phyloP scores from a whole-genome alignment of 2,329 filamentous ascomycete species.

The Onygena corvina region DNA sequence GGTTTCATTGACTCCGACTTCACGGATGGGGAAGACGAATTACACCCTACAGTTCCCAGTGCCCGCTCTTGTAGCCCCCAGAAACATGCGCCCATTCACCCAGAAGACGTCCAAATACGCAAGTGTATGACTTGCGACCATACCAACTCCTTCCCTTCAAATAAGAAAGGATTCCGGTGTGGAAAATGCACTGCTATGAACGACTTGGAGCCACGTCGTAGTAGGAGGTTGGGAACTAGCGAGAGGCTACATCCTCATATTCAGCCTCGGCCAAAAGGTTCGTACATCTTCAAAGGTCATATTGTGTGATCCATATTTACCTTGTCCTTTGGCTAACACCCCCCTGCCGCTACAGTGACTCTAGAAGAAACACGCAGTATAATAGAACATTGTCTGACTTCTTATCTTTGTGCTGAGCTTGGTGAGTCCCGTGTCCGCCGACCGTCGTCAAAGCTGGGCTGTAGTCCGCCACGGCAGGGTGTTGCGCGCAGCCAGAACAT shows the following conservation, averaged over 20 bases:
- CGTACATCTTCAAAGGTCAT: background rate
- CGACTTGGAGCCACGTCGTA: constrained; percentile 48
- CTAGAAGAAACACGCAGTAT: constrained; percentile 11
- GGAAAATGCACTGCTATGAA: constrained; percentile 77
- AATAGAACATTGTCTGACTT: constrained; percentile 10
- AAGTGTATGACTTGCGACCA: constrained; percentile 80
- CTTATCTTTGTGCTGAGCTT: constrained; percentile 4
- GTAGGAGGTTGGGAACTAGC: constrained; percentile 11
- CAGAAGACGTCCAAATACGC: constrained; percentile 54
- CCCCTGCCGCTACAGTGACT: constrained; percentile 8
- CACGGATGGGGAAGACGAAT: constrained; percentile 27
- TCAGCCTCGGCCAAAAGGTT: background rate
- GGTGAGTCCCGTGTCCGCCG: background rate
- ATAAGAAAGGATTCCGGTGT: constrained; percentile 64
- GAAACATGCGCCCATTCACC: constrained; percentile 30
- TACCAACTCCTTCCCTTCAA: constrained; percentile 64
- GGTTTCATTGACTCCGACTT: constrained; percentile 37
- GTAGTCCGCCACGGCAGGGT: background rate
- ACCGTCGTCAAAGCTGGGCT: background rate
- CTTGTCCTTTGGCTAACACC: background rate
- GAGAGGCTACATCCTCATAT: background rate
- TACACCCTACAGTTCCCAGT: background rate
- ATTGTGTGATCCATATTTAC: background rate
- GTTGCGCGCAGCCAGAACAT: background rate
- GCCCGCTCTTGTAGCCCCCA: constrained; percentile 29